A percentile compares a stretch with the other conserved stretches of the same genome.
These are phyloP conservation scores for Thymus quinquecostatus DNA, from an alignment of 257 asterid genomes.

Conservation along the genomic window DNA sequence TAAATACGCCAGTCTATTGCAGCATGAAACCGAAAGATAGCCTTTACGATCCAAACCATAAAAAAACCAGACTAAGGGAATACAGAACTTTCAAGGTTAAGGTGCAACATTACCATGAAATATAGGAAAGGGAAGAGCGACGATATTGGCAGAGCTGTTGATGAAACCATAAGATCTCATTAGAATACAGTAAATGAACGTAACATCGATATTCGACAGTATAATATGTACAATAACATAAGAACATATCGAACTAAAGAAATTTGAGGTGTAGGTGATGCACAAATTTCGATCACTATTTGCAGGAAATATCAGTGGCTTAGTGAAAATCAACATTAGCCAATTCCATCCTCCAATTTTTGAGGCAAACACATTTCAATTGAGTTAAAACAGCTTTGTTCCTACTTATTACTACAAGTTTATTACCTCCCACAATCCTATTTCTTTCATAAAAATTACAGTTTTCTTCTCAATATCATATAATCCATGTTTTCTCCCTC, in stretches of 20 bases:
- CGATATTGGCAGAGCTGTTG: constrained; percentile 72
- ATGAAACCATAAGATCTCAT: constrained; percentile 37
- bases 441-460: neutral
- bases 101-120: constrained; percentile 58
- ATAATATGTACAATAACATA: neutral
- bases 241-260: constrained; percentile 15
- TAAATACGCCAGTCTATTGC: too few relatives aligned
- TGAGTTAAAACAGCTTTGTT: neutral
- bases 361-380: neutral
- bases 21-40: too few relatives aligned
- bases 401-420: neutral
- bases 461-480: neutral
- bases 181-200: constrained; percentile 23
- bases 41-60: neutral
- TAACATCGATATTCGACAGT: neutral
- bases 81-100: constrained; percentile 4
- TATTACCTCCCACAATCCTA: neutral
- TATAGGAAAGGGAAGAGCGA: constrained; percentile 79
- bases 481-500: too few relatives aligned
- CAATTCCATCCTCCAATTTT: neutral
- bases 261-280: constrained; percentile 7
- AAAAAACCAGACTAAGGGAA: neutral
- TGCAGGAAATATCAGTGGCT: neutral
- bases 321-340: neutral
- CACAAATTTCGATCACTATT: neutral